phyloP scores from a whole-genome alignment of 495 filamentous ascomycete genomes.

The Penicillium flavigenum region DNA sequence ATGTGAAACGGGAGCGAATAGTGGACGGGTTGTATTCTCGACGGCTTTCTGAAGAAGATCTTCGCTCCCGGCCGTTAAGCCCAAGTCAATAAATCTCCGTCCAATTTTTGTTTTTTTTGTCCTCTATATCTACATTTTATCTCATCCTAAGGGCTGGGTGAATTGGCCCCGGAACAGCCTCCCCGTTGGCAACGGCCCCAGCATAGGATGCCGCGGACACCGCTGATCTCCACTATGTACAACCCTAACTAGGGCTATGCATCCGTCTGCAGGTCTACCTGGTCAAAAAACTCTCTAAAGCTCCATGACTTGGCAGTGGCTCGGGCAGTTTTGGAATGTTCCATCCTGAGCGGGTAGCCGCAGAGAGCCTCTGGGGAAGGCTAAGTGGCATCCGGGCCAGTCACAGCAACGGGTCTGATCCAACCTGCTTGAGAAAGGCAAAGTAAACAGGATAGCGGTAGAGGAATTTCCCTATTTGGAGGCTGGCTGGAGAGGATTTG shows the following conservation, averaged over 20 bases:
- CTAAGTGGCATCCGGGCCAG: slow-evolving; percentile 23
- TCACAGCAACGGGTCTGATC: slow-evolving; percentile 1
- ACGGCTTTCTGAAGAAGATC: slow-evolving; percentile 10
- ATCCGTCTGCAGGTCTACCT: slow-evolving; percentile 8
- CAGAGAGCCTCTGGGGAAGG: slow-evolving; percentile 24
- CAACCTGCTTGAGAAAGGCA: slow-evolving; percentile 19
- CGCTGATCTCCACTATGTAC: slow-evolving; percentile 7
- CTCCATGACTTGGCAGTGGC: slow-evolving; percentile 13
- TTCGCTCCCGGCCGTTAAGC: neutral
- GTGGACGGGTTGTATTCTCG: slow-evolving; percentile 4
- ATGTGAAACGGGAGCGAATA: slow-evolving; percentile 12
- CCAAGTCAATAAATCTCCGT: slow-evolving; percentile 3
- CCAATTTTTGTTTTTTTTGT: neutral
- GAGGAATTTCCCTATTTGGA: neutral
- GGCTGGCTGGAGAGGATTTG: neutral
- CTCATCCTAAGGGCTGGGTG: neutral
- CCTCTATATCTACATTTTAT: neutral
- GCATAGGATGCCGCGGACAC: slow-evolving; percentile 3
- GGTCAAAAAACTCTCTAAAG: slow-evolving; percentile 2
- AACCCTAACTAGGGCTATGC: slow-evolving; percentile 15
- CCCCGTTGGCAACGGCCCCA: slow-evolving; percentile 11
- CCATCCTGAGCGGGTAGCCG: slow-evolving; percentile 28
- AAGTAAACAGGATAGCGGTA: slow-evolving; percentile 1
- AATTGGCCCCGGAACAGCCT: slow-evolving; percentile 4
- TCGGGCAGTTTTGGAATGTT: slow-evolving; percentile 25